Evolutionary conservation across 805 yeast species (phyloP), one percentile per base, ranked within the genome.

Genomic region (Yamadazyma tumulicola): DNA sequence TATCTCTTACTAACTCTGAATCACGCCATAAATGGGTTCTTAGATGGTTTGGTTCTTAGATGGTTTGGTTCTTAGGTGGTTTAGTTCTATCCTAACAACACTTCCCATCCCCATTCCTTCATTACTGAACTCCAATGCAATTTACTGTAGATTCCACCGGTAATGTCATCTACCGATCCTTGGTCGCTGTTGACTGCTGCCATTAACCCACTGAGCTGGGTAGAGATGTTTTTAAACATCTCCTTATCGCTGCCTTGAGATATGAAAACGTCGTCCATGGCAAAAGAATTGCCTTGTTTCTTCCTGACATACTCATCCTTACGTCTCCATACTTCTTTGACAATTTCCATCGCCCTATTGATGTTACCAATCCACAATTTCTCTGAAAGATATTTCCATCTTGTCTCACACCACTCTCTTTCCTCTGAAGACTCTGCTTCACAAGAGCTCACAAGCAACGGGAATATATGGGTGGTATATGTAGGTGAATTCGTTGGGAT

Each of bases 31-130:
- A n/a, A n/a, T n/a, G n/a, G n/a, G n/a, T n/a, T n/a, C n/a, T n/a
- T n/a, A n/a, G n/a, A n/a, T n/a, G n/a, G n/a, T n/a, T n/a, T n/a
- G n/a, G n/a, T n/a, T n/a, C n/a, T n/a, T n/a, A n/a, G n/a, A n/a
- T n/a, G n/a, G n/a, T n/a, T n/a, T n/a, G n/a, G n/a, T n/a, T n/a
- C n/a, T n/a, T n/a, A n/a, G n/a, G n/a, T n/a, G n/a, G n/a, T n/a
- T n/a, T n/a, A n/a, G n/a, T n/a, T n/a, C 29, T 44, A 74, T 2
- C 77, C 85, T 32, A 81, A 59, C 22, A 80, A 52, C 7, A 81
- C 81, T 50, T 81, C 86, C 85, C 86, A 79, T 1, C 79, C 78
- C 86, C 87, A 80, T 43, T 81, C 85, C 46, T 74, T 71, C 85
- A 81, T 81, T 11, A 81, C 77, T 0, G 74, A 60, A 37, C 77